Evolutionary conservation across 306 rosid genomes (phyloP).

Genomic region (Hippophae tibetana): DNA sequence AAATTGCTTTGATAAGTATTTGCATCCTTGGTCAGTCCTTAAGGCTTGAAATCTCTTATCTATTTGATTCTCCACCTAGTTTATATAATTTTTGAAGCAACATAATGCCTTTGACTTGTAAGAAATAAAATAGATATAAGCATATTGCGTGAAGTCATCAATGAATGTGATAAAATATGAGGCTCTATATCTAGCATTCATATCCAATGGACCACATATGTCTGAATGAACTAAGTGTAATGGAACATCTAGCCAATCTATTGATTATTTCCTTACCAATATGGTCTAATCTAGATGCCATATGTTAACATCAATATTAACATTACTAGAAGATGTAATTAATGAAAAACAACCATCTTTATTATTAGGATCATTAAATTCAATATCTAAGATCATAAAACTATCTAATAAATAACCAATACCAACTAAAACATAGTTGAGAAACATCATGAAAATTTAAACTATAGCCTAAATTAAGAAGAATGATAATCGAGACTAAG

Average conservation of each 20-base stretch:
- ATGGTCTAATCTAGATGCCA: neutral
- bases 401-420: neutral
- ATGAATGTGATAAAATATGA: neutral
- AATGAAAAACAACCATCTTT: neutral
- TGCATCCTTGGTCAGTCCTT: too few relatives aligned
- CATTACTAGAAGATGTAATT: neutral
- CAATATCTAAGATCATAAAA: conserved; percentile 2
- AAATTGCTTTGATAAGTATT: neutral
- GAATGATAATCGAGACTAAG: too few relatives aligned
- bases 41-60: neutral
- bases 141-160: neutral
- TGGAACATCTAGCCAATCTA: neutral
- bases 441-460: neutral
- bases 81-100: neutral
- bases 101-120: neutral
- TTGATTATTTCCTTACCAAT: neutral
- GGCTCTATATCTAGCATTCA: neutral
- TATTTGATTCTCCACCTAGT: neutral
- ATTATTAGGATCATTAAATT: neutral
- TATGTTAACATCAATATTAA: neutral
- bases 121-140: neutral
- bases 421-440: neutral
- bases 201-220: neutral
- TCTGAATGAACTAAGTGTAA: neutral
- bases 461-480: neutral